Conservation (phyloP, 768 basidiomycete genomes). For the Coprinopsis cinerea region DNA sequence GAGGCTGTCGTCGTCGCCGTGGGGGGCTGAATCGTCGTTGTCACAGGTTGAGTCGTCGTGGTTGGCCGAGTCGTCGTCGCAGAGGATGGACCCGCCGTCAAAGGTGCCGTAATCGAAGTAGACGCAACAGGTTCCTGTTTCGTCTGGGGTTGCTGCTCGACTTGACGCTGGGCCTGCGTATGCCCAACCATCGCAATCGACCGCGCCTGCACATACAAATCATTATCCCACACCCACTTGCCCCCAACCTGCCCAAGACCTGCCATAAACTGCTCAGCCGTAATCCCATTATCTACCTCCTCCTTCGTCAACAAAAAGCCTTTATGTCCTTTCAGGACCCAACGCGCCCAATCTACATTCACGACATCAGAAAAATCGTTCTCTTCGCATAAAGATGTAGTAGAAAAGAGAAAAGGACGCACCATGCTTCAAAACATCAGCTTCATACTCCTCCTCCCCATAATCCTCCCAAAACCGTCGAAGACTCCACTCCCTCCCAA, state of each 20-base stretch:
- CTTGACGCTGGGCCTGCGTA: too few relatives aligned
- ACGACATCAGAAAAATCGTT: not conserved
- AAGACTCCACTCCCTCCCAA: slow-evolving; percentile 32
- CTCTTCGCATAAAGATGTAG: too few relatives aligned
- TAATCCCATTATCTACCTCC: slow-evolving; percentile 28
- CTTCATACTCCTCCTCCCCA: slow-evolving; percentile 34
- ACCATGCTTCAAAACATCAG: slow-evolving; percentile 35
- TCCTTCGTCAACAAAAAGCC: slow-evolving; percentile 34
- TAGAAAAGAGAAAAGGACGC: slow-evolving; percentile 12
- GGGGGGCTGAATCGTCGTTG: too few relatives aligned
- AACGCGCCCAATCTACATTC: slow-evolving; percentile 30
- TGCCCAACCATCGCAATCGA: not conserved
- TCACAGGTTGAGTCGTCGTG: too few relatives aligned
- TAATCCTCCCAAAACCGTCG: slow-evolving; percentile 36
- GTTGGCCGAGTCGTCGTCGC: too few relatives aligned
- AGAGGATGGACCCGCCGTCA: too few relatives aligned
- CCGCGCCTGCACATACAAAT: not conserved
- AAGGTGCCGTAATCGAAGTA: too few relatives aligned
- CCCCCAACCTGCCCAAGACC: slow-evolving; percentile 21
- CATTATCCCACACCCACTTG: slow-evolving; percentile 17
- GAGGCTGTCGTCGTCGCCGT: too few relatives aligned
- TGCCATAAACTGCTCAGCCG: slow-evolving; percentile 23
- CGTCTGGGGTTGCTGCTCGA: too few relatives aligned
- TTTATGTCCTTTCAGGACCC: slow-evolving; percentile 34
- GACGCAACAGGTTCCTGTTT: too few relatives aligned